These are phyloP conservation scores for Epichloe brachyelytri DNA, from an alignment of 2,329 filamentous ascomycete genomes.

Conservation along the genomic window DNA sequence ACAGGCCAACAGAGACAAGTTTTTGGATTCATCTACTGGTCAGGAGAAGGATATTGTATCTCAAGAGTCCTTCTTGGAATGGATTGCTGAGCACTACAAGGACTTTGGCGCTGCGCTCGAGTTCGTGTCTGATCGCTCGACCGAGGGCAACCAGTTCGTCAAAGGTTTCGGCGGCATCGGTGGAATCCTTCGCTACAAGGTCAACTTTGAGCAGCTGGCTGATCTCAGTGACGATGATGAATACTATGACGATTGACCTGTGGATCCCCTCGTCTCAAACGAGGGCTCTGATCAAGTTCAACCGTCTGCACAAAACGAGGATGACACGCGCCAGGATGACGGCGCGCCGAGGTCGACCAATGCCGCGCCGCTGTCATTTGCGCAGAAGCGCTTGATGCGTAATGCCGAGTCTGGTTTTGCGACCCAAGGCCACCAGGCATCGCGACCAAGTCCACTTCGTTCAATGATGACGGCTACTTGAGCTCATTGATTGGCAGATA, in stretches of 20 bases:
- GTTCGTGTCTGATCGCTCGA: slow-evolving; percentile 94
- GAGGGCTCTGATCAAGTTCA: slow-evolving; percentile 67
- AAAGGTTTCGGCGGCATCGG: slow-evolving; percentile 99
- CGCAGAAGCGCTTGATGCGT: slow-evolving; percentile 35
- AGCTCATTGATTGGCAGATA: slow-evolving; percentile 24
- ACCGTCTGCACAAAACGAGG: slow-evolving; percentile 30
- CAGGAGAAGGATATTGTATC: slow-evolving; percentile 93
- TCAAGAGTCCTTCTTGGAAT: slow-evolving; percentile 92
- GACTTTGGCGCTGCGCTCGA: slow-evolving; percentile 93
- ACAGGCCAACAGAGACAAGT: slow-evolving; percentile 58
- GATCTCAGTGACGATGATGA: slow-evolving; percentile 90
- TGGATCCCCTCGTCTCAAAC: slow-evolving; percentile 72
- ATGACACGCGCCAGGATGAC: slow-evolving; percentile 27
- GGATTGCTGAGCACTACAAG: slow-evolving; percentile 97
- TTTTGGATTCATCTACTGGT: slow-evolving; percentile 90
- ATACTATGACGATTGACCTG: slow-evolving; percentile 90
- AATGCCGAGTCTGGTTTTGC: slow-evolving; percentile 32
- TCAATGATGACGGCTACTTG: slow-evolving; percentile 52
- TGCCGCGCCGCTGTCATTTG: slow-evolving; percentile 31
- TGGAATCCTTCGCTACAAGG: slow-evolving; percentile 94
- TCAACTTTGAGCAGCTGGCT: slow-evolving; percentile 98
- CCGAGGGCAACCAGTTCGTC: slow-evolving; percentile 98
- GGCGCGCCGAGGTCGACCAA: slow-evolving; percentile 29
- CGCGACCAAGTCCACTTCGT: slow-evolving; percentile 55
- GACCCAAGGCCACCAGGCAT: slow-evolving; percentile 35